A percentile compares a stretch with the other conserved stretches of the same genome.
Evolutionary conservation across 768 basidiomycete species (phyloP).

Genomic region (Naematelia encephala): DNA sequence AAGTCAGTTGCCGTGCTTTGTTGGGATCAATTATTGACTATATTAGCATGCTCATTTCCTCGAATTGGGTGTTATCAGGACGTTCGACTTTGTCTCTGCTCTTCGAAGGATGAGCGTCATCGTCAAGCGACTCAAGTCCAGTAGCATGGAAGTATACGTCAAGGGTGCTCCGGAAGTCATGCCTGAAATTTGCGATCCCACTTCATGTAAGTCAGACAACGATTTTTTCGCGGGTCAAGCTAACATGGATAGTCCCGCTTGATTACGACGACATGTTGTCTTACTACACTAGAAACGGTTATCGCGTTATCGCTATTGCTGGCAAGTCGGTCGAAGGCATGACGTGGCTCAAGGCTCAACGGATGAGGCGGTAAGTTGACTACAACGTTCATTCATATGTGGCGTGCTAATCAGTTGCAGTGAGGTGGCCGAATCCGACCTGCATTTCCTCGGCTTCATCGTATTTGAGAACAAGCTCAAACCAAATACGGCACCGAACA

Average conservation of each 20-base stretch:
- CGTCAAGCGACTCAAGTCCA: constrained; percentile 89
- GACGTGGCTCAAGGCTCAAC: constrained; percentile 95
- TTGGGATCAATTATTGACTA: neutral
- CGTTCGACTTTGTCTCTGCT: constrained; percentile 92
- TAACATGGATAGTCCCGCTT: constrained; percentile 66
- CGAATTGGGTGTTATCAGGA: constrained; percentile 91
- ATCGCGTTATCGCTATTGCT: constrained; percentile 95
- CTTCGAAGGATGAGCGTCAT: constrained; percentile 96
- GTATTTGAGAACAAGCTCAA: constrained; percentile 99
- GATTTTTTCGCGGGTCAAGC: neutral
- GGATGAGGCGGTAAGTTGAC: constrained; percentile 77
- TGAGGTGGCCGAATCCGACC: constrained; percentile 86
- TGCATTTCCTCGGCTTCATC: constrained; percentile 88
- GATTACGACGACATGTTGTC: constrained; percentile 95
- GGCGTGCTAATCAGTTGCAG: constrained; percentile 52
- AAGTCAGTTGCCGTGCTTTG: constrained; percentile 55
- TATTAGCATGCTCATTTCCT: constrained; percentile 89
- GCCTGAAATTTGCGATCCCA: constrained; percentile 85
- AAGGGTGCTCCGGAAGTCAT: constrained; percentile 99
- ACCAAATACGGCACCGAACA: constrained; percentile 81
- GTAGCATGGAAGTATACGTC: constrained; percentile 94
- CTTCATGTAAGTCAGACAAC: constrained; percentile 66
- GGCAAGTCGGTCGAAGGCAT: constrained; percentile 91
- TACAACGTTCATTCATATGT: neutral
- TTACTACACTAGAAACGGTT: constrained; percentile 94